phyloP scores from a whole-genome alignment of 345 rosid genomes.

The Arabis alpina region DNA sequence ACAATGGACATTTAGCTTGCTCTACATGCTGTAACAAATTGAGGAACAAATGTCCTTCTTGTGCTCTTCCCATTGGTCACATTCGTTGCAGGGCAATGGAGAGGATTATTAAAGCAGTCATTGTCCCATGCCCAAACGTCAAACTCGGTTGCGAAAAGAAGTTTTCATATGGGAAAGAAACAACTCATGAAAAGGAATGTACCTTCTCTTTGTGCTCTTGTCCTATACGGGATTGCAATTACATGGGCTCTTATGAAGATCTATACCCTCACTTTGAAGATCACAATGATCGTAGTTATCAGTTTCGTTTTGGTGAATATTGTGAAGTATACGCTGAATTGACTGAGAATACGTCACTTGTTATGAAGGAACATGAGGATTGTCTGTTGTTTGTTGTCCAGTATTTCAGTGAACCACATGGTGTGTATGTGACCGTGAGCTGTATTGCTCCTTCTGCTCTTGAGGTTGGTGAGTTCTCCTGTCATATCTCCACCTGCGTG shows the following conservation, averaged over 20 bases:
- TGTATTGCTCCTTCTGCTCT: slow-evolving; percentile 28
- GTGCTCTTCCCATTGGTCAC: slow-evolving; percentile 48
- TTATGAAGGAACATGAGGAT: slow-evolving; percentile 19
- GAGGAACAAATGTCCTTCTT: slow-evolving; percentile 48
- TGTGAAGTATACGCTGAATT: neutral
- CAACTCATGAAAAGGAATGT: slow-evolving; percentile 50
- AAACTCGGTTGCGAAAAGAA: slow-evolving; percentile 47
- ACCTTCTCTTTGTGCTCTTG: slow-evolving; percentile 45
- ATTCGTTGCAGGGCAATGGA: slow-evolving; percentile 59
- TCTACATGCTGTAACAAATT: slow-evolving; percentile 49
- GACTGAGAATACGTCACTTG: neutral
- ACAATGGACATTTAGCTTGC: slow-evolving; percentile 62
- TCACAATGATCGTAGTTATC: neutral
- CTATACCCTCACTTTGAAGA: slow-evolving; percentile 41
- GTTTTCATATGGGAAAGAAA: slow-evolving; percentile 36
- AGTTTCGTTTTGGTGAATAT: neutral
- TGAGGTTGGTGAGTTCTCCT: slow-evolving; percentile 20
- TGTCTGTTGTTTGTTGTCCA: slow-evolving; percentile 40
- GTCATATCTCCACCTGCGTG: neutral
- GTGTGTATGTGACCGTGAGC: slow-evolving; percentile 25
- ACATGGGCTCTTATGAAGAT: slow-evolving; percentile 44
- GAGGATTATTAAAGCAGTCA: slow-evolving; percentile 46
- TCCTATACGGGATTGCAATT: slow-evolving; percentile 50
- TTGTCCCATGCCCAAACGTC: slow-evolving; percentile 46
- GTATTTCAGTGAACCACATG: slow-evolving; percentile 26